Percentiles rank a stretch among this genome's conserved stretches.
These are phyloP conservation scores for Pseudogymnoascus sp. DNA, from an alignment of 2,329 filamentous ascomycete genomes.

Conservation along the genomic window DNA sequence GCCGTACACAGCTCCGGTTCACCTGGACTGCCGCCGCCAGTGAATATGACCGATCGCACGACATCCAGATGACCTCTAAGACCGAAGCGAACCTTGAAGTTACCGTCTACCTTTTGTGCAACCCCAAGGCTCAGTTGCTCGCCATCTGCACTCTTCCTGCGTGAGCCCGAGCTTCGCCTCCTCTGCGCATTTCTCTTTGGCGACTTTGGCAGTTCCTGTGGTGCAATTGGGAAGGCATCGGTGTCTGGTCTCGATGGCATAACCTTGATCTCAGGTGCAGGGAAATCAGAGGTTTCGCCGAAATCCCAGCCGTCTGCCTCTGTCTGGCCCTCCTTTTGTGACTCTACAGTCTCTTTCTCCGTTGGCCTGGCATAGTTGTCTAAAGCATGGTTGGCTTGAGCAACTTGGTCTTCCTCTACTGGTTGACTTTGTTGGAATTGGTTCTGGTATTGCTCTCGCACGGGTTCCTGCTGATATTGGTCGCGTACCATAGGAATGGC, in stretches of 20 bases:
- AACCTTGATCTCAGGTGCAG: slow-evolving; percentile 46
- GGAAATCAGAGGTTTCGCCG: slow-evolving; percentile 60
- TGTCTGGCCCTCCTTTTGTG: slow-evolving; percentile 26
- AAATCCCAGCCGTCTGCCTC: slow-evolving; percentile 87
- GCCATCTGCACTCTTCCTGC: slow-evolving; percentile 62
- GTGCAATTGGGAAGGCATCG: slow-evolving; percentile 77
- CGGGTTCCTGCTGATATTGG: slow-evolving; percentile 20
- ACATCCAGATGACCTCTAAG: slow-evolving; percentile 89
- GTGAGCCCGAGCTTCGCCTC: slow-evolving; percentile 71
- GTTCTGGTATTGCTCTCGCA: not conserved
- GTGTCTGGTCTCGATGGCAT: slow-evolving; percentile 68
- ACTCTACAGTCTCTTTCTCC: slow-evolving; percentile 25
- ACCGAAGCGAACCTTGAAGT: slow-evolving; percentile 88
- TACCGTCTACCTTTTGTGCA: slow-evolving; percentile 59
- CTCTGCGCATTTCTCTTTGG: slow-evolving; percentile 67
- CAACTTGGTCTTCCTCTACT: slow-evolving; percentile 44
- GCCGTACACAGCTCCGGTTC: slow-evolving; percentile 96
- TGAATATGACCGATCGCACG: slow-evolving; percentile 91
- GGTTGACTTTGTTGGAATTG: slow-evolving; percentile 28
- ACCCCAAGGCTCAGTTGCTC: slow-evolving; percentile 44
- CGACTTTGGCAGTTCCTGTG: slow-evolving; percentile 66
- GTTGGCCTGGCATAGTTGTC: slow-evolving; percentile 50
- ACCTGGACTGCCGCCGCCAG: slow-evolving; percentile 85
- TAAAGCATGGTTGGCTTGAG: slow-evolving; percentile 50
- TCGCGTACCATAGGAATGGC: slow-evolving; percentile 46